Evolutionary conservation across 2,329 filamentous ascomycete genomes (phyloP).

Genomic region (Aspergillus viridinutans): DNA sequence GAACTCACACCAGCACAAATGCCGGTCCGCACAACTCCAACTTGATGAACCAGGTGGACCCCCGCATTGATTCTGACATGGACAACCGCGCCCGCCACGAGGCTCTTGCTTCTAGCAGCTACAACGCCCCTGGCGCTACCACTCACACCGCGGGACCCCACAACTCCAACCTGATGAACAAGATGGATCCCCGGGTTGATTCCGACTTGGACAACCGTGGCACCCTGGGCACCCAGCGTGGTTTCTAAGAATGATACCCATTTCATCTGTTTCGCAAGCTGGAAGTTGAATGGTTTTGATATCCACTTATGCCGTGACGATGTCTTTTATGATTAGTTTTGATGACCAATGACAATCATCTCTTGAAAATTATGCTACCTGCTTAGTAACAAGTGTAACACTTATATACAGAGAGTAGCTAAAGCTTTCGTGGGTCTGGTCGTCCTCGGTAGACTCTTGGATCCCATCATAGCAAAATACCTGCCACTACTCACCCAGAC

Average conservation of each 20-base stretch:
- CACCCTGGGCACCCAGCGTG: not conserved
- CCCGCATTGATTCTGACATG: slow-evolving; percentile 19
- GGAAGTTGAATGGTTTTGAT: not conserved
- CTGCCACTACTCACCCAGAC: no score
- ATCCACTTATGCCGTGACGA: not conserved
- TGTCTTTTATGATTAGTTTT: not conserved
- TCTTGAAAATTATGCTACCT: no score
- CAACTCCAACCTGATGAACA: slow-evolving; percentile 28
- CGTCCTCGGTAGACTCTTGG: not conserved
- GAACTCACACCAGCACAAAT: slow-evolving; percentile 1
- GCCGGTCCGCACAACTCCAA: slow-evolving; percentile 17
- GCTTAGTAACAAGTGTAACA: not conserved
- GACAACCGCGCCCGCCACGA: slow-evolving; percentile 3
- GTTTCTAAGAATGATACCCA: not conserved
- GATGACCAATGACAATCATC: not conserved
- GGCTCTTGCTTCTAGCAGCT: not conserved
- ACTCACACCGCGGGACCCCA: slow-evolving; percentile 13
- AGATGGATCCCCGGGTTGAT: slow-evolving; percentile 29
- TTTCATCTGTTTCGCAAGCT: not conserved
- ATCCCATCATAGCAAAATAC: not conserved
- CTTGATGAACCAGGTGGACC: slow-evolving; percentile 24
- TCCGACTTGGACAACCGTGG: not conserved
- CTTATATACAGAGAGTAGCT: not conserved
- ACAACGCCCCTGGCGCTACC: not conserved
- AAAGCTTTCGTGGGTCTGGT: not conserved